These are phyloP conservation scores for Boletellus deceptivus DNA, from an alignment of 1,284 basidiomycete species.

Conservation along the genomic window DNA sequence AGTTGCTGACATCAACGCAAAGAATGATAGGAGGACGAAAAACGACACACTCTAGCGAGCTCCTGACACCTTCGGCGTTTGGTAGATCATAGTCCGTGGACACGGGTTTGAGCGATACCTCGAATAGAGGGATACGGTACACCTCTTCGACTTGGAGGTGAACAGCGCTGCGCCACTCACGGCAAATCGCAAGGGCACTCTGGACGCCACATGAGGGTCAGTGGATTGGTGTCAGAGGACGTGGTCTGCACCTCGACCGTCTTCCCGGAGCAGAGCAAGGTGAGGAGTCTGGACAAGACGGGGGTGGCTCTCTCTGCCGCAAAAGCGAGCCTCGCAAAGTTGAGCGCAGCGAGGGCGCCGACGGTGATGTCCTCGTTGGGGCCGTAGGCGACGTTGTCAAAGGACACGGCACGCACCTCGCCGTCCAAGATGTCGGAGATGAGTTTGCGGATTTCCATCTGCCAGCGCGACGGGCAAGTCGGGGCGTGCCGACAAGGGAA, in stretches of 20 bases:
- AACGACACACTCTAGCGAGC: conserved; percentile 42
- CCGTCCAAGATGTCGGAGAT: conserved; percentile 25
- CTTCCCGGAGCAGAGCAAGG: conserved; percentile 36
- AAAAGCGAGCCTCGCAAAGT: conserved; percentile 52
- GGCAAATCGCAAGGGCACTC: conserved; percentile 50
- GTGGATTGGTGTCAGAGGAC: not conserved
- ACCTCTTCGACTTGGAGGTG: conserved; percentile 53
- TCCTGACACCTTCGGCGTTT: conserved; percentile 36
- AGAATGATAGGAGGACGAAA: not conserved
- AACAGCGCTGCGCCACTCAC: conserved; percentile 42
- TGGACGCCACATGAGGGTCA: conserved; percentile 17
- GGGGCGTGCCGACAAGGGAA: not conserved
- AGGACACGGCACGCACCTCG: conserved; percentile 34
- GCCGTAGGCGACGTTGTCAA: conserved; percentile 42
- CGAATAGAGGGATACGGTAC: conserved; percentile 39
- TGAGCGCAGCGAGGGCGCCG: conserved; percentile 56
- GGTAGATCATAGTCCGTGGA: conserved; percentile 41
- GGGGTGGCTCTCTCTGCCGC: conserved; percentile 33
- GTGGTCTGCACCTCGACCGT: conserved; percentile 36
- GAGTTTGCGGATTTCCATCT: conserved; percentile 20
- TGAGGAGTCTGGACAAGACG: conserved; percentile 35
- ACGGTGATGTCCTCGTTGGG: conserved; percentile 38
- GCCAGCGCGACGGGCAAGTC: not conserved
- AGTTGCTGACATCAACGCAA: not conserved
- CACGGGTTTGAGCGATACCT: conserved; percentile 39